These are phyloP conservation scores for Pholiota microspora DNA, from an alignment of 768 basidiomycete species.

Conservation along the genomic window DNA sequence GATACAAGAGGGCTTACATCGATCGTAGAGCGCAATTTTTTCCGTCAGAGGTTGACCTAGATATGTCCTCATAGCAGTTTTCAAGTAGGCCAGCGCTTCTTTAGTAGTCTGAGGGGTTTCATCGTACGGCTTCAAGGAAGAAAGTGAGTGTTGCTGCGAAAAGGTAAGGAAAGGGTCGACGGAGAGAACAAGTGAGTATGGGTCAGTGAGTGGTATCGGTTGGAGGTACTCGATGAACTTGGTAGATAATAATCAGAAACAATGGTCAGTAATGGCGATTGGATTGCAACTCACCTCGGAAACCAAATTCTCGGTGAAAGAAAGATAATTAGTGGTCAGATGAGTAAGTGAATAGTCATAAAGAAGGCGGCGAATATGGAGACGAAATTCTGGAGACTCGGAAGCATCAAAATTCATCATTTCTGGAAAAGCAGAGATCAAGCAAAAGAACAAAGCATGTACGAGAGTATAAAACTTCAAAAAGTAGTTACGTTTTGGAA, in stretches of 20 bases:
- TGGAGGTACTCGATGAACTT: conserved; percentile 44
- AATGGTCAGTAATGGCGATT: background rate
- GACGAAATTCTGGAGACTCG: conserved; percentile 27
- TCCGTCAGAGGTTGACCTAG: conserved; percentile 32
- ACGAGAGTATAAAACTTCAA: no score
- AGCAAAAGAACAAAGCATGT: background rate
- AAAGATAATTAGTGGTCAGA: conserved; percentile 52
- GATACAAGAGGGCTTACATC: conserved; percentile 26
- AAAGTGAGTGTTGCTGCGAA: conserved; percentile 28
- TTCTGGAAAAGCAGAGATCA: background rate
- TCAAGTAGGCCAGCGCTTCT: conserved; percentile 34
- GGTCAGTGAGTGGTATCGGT: conserved; percentile 46
- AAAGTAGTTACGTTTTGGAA: no score
- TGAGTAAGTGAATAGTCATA: conserved; percentile 52
- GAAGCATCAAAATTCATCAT: conserved; percentile 4
- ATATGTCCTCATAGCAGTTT: conserved; percentile 19
- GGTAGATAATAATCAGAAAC: background rate
- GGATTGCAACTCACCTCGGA: conserved; percentile 34
- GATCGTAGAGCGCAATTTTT: conserved; percentile 33
- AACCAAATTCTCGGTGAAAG: conserved; percentile 49
- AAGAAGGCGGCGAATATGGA: conserved; percentile 54
- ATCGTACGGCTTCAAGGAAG: conserved; percentile 36
- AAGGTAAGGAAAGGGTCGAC: conserved; percentile 53
- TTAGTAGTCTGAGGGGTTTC: conserved; percentile 41
- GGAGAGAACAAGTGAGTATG: conserved; percentile 49